Evolutionary conservation across 345 rosid species (phyloP), one percentile per base, ranked within the genome.

Genomic region (Aquilaria malaccensis): DNA sequence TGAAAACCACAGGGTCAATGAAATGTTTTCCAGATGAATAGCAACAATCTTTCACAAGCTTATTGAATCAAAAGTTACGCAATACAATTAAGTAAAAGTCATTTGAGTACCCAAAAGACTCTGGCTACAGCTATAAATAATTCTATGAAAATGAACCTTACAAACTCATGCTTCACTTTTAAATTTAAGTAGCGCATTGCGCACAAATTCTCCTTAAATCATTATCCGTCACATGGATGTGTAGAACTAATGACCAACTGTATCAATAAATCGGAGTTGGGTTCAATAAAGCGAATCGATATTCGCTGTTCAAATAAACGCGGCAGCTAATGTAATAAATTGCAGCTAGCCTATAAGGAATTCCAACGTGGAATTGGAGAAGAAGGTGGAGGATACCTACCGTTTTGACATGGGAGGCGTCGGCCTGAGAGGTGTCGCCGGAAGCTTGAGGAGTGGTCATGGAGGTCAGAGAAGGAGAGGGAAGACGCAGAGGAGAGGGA

Each of bases 351-450:
- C 47, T 12, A 45, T 43, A 22, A 57, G 30, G 13, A 60, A 2
- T 52, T 6, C 3, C 5, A 33, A n/a, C 22, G 22, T 22, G 22
- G 22, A 67, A 54, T 10, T 3, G 43, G 6, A 56, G 0, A 32
- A n/a, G 57, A 37, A 56, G 55, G 31, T 55, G 55, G 46, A 9
- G 11, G 59, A 58, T 1, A 37, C 64, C 45, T 56, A 78, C 95
- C 79, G 91, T 88, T 63, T 83, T 80, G 33, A 67, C 4, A 53
- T 85, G 69, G 43, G 83, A 48, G 11, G 81, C 72, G 43, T 81
- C 49, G 11, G 82, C 72, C 0, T 65, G 79, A 41, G 80, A 33
- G 53, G 78, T 64, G 50, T 67, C 72, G 32, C 65, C 29, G 66
- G 61, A 60, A 66, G 80, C 62, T 30, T 62, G 74, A 31, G 66